Conservation (phyloP, 192 early-diverging fungal genomes). For the Coemansia sp. region DNA sequence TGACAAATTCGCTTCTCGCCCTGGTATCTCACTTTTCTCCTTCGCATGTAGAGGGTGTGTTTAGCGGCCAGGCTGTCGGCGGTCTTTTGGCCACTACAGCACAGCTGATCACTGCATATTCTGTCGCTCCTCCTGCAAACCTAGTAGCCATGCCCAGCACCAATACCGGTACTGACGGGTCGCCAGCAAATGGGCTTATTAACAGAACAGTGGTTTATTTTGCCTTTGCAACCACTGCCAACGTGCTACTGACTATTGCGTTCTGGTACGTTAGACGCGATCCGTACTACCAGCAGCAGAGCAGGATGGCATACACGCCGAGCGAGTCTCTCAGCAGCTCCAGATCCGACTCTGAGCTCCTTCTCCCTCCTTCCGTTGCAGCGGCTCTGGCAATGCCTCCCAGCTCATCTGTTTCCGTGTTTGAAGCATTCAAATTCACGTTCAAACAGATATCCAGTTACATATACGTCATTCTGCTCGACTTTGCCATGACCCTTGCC, state of each 20-base stretch:
- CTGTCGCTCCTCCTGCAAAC: slow-evolving; percentile 9
- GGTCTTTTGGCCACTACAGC: slow-evolving; percentile 64
- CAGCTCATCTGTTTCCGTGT: slow-evolving; percentile 6
- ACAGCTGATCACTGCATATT: slow-evolving; percentile 60
- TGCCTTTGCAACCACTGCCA: slow-evolving; percentile 31
- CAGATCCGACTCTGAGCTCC: slow-evolving; percentile 18
- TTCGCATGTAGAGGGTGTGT: slow-evolving; percentile 64
- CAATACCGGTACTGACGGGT: too few species aligned
- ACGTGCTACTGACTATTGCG: slow-evolving; percentile 21
- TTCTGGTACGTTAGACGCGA: slow-evolving; percentile 30
- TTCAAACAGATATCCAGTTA: slow-evolving; percentile 49
- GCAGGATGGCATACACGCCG: slow-evolving; percentile 21
- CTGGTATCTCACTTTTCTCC: slow-evolving; percentile 67
- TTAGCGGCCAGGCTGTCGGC: slow-evolving; percentile 63
- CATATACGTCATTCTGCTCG: slow-evolving; percentile 53
- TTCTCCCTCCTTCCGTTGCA: slow-evolving; percentile 10
- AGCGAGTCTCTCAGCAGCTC: background rate
- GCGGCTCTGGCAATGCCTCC: slow-evolving; percentile 24
- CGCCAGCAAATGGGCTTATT: too few species aligned
- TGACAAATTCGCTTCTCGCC: slow-evolving; percentile 67
- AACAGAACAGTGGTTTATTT: slow-evolving; percentile 45
- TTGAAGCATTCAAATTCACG: slow-evolving; percentile 21
- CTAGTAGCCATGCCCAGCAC: slow-evolving; percentile 1
- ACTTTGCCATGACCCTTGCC: slow-evolving; percentile 65
- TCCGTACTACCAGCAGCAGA: slow-evolving; percentile 40